Base-by-base conservation (phyloP, 257 asterid species). In the Hygrophila difformis region DNA sequence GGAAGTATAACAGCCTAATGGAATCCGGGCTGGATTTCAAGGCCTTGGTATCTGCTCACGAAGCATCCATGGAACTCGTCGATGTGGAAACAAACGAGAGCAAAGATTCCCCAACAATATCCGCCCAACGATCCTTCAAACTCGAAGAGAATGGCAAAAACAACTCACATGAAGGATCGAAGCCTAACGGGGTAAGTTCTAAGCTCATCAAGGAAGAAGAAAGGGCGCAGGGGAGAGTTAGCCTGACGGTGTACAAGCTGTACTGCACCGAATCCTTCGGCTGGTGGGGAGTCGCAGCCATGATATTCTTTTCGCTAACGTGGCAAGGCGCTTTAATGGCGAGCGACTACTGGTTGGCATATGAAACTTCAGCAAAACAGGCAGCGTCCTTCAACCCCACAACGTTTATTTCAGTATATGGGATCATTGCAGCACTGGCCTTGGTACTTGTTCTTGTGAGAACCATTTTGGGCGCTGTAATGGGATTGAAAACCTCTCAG, bases 191-290 rank as follows among this genome's bases (percentile, higher is more conserved):
- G 53, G 87, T 78, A 35, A 64, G 34, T 59, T 73, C 93, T 1
- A 91, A 82, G 74, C 94, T 91, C 11, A 76, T 91, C 44, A 86
- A 80, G 61, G 98, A 91, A 15, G 98, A 91, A 59, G 96, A 86
- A 48, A 53, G 96, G 57, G 96, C 73, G 39, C 75, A 75, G 0
- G 98, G 98, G 10, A 76, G 60, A 62, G 87, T 91, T 10, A 73
- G 96, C 70, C 59, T 78, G 50, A 53, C 15, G 1, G 94, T 86
- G 12, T 91, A 91, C 81, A 86, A 80, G 71, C 13, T 59, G 47
- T 91, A 91, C 56, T 39, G 71, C 71, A 91, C 94, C 0, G 93
- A 91, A 57, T 73, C 84, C 3, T 86, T 68, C 21, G 98, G 96
- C 12, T 91, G 98, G 98, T 57, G 55, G 56, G 96, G 98, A 0